Evolutionary conservation across 1,139 yeast genomes (phyloP), one percentile per base, ranked within the genome.

Genomic region (Yamadazyma pseudoaaseri): DNA sequence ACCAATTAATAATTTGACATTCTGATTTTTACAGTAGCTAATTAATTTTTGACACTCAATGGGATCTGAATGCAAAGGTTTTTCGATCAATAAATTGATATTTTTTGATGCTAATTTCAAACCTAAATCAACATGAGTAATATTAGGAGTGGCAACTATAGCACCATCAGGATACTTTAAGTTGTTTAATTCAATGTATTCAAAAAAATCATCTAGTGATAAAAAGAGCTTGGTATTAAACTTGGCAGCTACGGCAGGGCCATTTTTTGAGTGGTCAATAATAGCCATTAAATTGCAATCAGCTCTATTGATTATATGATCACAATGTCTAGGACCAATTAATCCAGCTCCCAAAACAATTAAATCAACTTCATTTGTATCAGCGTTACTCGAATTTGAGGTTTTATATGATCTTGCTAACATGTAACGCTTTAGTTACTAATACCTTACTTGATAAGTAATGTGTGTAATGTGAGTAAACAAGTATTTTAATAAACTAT

Each of bases 281-380:
- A 65, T 53, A 25, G 69, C 70, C 43, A 60, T 52, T 20, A 65
- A 44, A 14, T 49, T 41, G 22, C 42, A 32, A 26, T 45, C 66
- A 4, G 48, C 36, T 17, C 65, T 37, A 17, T 45, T 32, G 18
- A 31, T 33, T 15, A 66, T 55, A 39, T 65, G 71, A 26, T 47
- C 41, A 9, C 70, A 70, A 44, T 66, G 73, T 29, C 73, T 54
- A 5, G 72, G 72, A 0, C 73, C 72, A 18, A 66, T 65, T 12
- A 65, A 49, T 0, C 73, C 73, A 3, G 69, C 70, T 3, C 72
- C 72, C 16, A 46, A 35, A 6, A 46, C 47, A 8, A 46, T 39
- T 12, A 46, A 35, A 27, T 23, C 38, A n/a, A 42, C 12, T 6
- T 16, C 20, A 18, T 25, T n/a, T 11, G 6, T 9, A 22, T 22